These are phyloP conservation scores for Colletotrichum ledebouriae DNA, from an alignment of 2,329 filamentous ascomycete species.

Conservation along the genomic window DNA sequence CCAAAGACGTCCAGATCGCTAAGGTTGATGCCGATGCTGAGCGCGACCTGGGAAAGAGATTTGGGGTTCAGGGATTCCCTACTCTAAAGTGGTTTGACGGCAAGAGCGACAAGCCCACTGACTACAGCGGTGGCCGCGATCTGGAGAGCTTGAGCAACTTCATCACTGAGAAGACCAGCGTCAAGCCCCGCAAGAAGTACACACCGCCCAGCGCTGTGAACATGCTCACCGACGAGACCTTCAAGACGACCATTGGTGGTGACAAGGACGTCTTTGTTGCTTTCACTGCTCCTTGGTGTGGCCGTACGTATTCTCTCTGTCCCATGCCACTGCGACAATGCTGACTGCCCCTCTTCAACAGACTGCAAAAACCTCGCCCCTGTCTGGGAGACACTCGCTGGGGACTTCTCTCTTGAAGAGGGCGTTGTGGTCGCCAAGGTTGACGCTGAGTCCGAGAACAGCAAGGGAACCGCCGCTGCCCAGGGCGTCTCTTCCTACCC, in stretches of 20 bases:
- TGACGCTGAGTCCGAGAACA: conserved; percentile 89
- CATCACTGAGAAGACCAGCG: conserved; percentile 87
- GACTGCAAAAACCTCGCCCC: conserved; percentile 98
- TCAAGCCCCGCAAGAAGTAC: conserved; percentile 83
- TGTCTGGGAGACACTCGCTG: conserved; percentile 87
- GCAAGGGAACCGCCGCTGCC: conserved; percentile 81
- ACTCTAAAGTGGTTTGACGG: conserved; percentile 99
- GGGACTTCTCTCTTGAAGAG: conserved; percentile 82
- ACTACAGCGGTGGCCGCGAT: conserved; percentile 90
- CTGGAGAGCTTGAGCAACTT: conserved; percentile 86
- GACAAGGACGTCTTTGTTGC: conserved; percentile 94
- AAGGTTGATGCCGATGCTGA: conserved; percentile 97
- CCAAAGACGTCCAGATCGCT: conserved; percentile 83
- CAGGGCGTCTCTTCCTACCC: conserved; percentile 90
- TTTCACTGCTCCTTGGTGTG: conserved; percentile 98
- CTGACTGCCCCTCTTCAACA: conserved; percentile 54
- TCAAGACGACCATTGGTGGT: conserved; percentile 81
- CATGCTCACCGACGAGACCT: conserved; percentile 84
- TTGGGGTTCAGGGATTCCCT: conserved; percentile 93
- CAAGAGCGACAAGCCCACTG: conserved; percentile 85
- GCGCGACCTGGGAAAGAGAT: conserved; percentile 85
- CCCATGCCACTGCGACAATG: conserved; percentile 9
- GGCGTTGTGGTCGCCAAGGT: conserved; percentile 93
- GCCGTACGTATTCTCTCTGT: conserved; percentile 76
- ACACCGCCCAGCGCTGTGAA: conserved; percentile 81